phyloP scores from a whole-genome alignment of 2,329 filamentous ascomycete species.

The Diaporthe capsici region DNA sequence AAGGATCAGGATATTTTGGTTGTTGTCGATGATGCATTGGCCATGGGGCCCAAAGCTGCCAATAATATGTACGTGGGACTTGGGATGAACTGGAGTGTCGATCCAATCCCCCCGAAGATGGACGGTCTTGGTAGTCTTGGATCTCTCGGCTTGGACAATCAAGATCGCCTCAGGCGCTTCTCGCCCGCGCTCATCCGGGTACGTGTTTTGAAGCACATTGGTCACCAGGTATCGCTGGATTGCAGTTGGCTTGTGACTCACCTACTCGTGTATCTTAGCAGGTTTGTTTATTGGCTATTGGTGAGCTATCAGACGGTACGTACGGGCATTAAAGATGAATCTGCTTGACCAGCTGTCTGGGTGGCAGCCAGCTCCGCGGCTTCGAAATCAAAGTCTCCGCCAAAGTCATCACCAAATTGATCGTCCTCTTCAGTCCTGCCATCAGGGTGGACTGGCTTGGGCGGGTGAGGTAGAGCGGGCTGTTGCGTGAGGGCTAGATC shows the following conservation, averaged over 20 bases:
- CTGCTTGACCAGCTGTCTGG: conserved; percentile 65
- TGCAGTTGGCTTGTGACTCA: conserved; percentile 75
- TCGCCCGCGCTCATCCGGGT: conserved; percentile 73
- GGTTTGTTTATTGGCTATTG: conserved; percentile 47
- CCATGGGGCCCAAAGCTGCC: conserved; percentile 79
- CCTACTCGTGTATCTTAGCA: conserved; percentile 78
- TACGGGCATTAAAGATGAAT: conserved; percentile 63
- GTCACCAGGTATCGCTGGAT: conserved; percentile 91
- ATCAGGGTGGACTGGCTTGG: conserved; percentile 52
- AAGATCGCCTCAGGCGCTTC: conserved; percentile 82
- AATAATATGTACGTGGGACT: conserved; percentile 88
- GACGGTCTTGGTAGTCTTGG: conserved; percentile 75
- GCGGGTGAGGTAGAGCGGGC: conserved; percentile 29
- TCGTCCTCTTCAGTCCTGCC: conserved; percentile 55
- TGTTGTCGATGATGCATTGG: conserved; percentile 86
- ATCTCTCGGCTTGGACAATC: conserved; percentile 83
- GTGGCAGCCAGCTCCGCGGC: conserved; percentile 81
- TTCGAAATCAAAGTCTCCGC: conserved; percentile 81
- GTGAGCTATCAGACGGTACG: conserved; percentile 57
- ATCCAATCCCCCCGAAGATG: conserved; percentile 89
- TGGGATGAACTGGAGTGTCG: conserved; percentile 80
- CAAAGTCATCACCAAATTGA: conserved; percentile 80
- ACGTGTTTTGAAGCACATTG: conserved; percentile 78
- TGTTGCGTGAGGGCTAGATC: conserved; percentile 48
- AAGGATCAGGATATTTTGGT: conserved; percentile 86